Percentiles rank a stretch among this genome's conserved stretches.
These are phyloP conservation scores for Torulaspora franciscae DNA, from an alignment of 805 yeast genomes.

Conservation along the genomic window DNA sequence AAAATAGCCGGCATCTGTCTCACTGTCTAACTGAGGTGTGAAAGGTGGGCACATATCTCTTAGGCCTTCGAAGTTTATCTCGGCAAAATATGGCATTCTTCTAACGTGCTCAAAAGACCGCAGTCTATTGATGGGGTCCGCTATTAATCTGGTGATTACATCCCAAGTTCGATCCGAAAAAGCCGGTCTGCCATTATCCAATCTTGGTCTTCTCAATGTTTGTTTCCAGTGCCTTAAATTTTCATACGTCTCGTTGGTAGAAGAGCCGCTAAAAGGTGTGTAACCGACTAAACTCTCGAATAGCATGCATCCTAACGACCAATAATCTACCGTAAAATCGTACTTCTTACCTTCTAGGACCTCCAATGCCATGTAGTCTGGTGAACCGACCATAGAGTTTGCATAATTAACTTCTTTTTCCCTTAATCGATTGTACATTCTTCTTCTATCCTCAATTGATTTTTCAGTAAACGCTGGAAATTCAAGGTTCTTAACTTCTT, in stretches of 20 bases:
- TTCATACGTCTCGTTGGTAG: constrained; percentile 90
- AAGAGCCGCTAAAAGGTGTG: constrained; percentile 93
- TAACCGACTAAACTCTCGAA: constrained; percentile 95
- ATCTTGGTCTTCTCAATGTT: constrained; percentile 81
- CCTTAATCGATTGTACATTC: constrained; percentile 72
- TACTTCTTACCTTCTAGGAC: constrained; percentile 90
- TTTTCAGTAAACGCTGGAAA: constrained; percentile 59
- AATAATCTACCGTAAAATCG: constrained; percentile 95
- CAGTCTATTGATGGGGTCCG: constrained; percentile 70
- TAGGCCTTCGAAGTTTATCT: constrained; percentile 70
- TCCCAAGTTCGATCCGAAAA: constrained; percentile 97
- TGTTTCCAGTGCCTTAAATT: constrained; percentile 91
- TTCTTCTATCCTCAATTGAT: constrained; percentile 81
- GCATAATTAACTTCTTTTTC: constrained; percentile 79
- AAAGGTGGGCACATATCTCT: constrained; percentile 83
- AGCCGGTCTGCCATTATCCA: constrained; percentile 85
- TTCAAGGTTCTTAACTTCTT: constrained; percentile 70
- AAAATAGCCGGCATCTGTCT: constrained; percentile 97
- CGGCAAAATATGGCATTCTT: constrained; percentile 75
- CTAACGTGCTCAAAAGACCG: constrained; percentile 77
- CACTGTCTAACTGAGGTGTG: constrained; percentile 93
- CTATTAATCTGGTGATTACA: constrained; percentile 69
- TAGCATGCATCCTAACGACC: constrained; percentile 97
- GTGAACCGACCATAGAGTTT: constrained; percentile 94
- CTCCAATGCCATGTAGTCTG: constrained; percentile 98